Conservation (phyloP, 2,329 filamentous ascomycete species). For the Cercospora zeae-maydis region DNA sequence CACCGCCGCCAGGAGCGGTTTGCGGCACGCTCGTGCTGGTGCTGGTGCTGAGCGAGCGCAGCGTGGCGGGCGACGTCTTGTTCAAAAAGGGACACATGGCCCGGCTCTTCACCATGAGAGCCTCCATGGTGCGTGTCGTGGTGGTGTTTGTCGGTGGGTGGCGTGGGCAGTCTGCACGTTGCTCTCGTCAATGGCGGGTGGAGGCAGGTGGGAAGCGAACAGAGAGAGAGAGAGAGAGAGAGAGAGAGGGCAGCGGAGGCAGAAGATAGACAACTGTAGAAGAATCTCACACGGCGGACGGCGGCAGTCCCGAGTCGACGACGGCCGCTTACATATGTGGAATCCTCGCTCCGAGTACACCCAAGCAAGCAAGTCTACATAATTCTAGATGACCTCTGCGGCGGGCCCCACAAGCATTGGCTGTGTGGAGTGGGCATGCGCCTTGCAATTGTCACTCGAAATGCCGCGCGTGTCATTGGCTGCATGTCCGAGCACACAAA, state of each 20-base stretch:
- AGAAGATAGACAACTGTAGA: too few species aligned
- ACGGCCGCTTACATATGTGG: slow-evolving; percentile 7
- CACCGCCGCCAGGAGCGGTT: slow-evolving; percentile 69
- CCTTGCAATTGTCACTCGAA: slow-evolving; percentile 4
- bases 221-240: background rate
- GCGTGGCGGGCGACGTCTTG: slow-evolving; percentile 84
- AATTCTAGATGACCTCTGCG: slow-evolving; percentile 8
- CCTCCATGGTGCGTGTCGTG: slow-evolving; percentile 65
- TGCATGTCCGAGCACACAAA: background rate
- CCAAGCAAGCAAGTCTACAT: too few species aligned
- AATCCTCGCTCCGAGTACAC: background rate
- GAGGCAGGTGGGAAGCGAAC: background rate
- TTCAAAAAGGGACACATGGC: slow-evolving; percentile 96
- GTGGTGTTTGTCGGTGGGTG: background rate
- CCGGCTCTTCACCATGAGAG: slow-evolving; percentile 90
- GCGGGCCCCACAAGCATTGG: slow-evolving; percentile 2
- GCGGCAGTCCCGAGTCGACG: background rate
- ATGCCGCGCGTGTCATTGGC: background rate
- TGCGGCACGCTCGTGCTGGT: slow-evolving; percentile 64
- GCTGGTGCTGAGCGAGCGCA: slow-evolving; percentile 81
- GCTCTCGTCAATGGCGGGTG: slow-evolving; percentile 4
- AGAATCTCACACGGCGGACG: background rate
- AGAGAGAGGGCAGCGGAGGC: background rate
- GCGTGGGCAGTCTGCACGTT: background rate
- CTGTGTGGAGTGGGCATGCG: slow-evolving; percentile 5